Evolutionary conservation across 1,139 yeast species (phyloP).

Genomic region (Kodamaea arcana): DNA sequence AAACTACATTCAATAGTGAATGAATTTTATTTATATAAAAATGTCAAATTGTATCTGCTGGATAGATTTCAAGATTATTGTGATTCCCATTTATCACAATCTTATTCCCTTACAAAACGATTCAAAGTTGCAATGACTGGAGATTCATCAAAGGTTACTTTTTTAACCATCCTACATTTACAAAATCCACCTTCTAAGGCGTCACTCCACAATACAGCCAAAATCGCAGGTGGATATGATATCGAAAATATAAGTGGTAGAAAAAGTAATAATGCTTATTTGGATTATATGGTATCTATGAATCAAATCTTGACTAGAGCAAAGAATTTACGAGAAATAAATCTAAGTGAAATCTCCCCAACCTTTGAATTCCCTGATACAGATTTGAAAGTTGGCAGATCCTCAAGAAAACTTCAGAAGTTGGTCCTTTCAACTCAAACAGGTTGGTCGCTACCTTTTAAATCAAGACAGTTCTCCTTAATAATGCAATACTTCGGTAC

Average conservation of each 20-base stretch:
- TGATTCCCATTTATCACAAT: conserved; percentile 18
- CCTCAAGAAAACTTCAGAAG: conserved; percentile 9
- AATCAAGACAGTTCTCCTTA: conserved; percentile 21
- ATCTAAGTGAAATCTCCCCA: conserved; percentile 46
- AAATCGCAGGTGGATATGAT: conserved; percentile 38
- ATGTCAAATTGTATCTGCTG: conserved; percentile 23
- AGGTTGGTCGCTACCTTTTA: conserved; percentile 49
- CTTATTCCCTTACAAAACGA: conserved; percentile 14
- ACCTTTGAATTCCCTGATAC: conserved; percentile 36
- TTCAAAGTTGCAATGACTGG: conserved; percentile 9
- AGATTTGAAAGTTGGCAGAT: neutral
- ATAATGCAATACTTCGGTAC: conserved; percentile 40
- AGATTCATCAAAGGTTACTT: conserved; percentile 8
- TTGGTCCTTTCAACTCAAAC: conserved; percentile 37
- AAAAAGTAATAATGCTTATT: conserved; percentile 18
- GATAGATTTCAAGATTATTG: conserved; percentile 31
- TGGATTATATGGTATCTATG: conserved; percentile 24
- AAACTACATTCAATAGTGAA: conserved; percentile 34
- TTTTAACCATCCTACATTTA: conserved; percentile 23
- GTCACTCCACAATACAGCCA: conserved; percentile 22
- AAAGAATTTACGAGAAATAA: conserved; percentile 26
- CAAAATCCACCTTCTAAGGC: conserved; percentile 33
- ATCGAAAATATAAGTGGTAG: conserved; percentile 22
- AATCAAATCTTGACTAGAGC: conserved; percentile 26
- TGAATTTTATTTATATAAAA: conserved; percentile 33